A percentile compares a stretch with the other conserved stretches of the same genome.
These are phyloP conservation scores for Lepidopterella palustris DNA, from an alignment of 495 filamentous ascomycete species.

Conservation along the genomic window DNA sequence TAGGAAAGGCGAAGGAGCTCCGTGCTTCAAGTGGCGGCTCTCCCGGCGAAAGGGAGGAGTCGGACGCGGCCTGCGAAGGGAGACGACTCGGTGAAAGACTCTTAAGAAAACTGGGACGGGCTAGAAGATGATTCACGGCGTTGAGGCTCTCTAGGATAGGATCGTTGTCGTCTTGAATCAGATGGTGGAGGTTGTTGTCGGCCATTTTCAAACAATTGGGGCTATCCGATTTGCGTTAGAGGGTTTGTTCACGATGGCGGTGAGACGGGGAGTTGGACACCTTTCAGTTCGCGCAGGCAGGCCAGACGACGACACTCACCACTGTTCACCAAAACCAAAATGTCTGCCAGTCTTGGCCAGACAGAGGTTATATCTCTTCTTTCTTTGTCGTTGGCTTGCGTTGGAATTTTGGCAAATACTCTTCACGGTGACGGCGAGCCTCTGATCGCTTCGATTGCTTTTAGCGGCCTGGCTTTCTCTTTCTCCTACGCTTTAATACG, in stretches of 20 bases:
- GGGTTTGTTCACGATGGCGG: conserved; percentile 7
- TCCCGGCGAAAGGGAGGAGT: conserved; percentile 16
- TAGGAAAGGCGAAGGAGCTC: background rate
- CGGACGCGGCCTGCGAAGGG: conserved; percentile 26
- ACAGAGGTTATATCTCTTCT: conserved; percentile 67
- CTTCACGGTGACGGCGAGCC: conserved; percentile 83
- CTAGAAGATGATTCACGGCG: conserved; percentile 14
- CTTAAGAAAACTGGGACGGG: conserved; percentile 18
- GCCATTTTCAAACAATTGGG: conserved; percentile 5
- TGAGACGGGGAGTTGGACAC: background rate
- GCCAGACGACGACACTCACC: background rate
- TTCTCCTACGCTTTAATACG: conserved; percentile 74
- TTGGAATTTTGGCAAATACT: conserved; percentile 72
- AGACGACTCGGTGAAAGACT: conserved; percentile 20
- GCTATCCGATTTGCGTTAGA: conserved; percentile 11
- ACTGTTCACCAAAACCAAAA: background rate
- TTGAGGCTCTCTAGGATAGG: conserved; percentile 23
- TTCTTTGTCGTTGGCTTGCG: conserved; percentile 59
- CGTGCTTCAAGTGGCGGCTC: conserved; percentile 11
- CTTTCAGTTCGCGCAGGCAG: background rate
- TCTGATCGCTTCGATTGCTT: conserved; percentile 76
- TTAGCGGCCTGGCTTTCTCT: conserved; percentile 77
- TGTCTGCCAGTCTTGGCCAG: conserved; percentile 47
- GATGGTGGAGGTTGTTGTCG: conserved; percentile 4
- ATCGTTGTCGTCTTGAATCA: conserved; percentile 4